These are phyloP conservation scores for Anthracocystis panici-leucophaei DNA, from an alignment of 1,284 basidiomycete species.

Conservation along the genomic window DNA sequence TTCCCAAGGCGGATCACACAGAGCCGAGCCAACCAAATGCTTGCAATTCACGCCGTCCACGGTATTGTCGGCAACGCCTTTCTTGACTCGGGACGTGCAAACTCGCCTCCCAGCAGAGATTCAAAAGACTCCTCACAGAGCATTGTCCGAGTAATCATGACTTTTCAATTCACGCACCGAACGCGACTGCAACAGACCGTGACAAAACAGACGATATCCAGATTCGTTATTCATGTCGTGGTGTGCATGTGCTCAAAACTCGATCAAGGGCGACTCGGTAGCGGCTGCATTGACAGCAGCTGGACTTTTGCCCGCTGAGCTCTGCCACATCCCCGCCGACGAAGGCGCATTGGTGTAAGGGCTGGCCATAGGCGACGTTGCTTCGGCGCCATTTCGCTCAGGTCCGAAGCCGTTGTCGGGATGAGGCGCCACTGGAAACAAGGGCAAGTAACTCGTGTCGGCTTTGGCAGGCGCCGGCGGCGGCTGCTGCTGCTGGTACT, in stretches of 20 bases:
- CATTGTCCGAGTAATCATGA: too few relatives aligned
- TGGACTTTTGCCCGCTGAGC: constrained; percentile 32
- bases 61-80: not conserved
- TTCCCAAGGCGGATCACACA: constrained; percentile 20
- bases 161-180: not conserved
- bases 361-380: constrained; percentile 27
- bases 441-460: constrained; percentile 38
- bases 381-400: constrained; percentile 21
- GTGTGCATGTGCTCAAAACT: constrained; percentile 28
- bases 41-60: not conserved
- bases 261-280: constrained; percentile 48
- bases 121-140: too few relatives aligned
- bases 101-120: too few relatives aligned
- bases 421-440: constrained; percentile 52
- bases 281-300: constrained; percentile 12
- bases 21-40: constrained; percentile 33
- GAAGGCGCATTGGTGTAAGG: constrained; percentile 44
- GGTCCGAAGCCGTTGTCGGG: constrained; percentile 43
- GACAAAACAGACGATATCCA: not conserved
- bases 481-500: constrained; percentile 1
- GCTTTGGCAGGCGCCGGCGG: constrained; percentile 16
- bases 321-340: constrained; percentile 56
- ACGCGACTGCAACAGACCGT: too few relatives aligned
- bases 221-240: not conserved
- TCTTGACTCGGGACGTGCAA: too few relatives aligned